Base-by-base conservation (phyloP, 108 stramenopile genomes). In the Skeletonema potamos region DNA sequence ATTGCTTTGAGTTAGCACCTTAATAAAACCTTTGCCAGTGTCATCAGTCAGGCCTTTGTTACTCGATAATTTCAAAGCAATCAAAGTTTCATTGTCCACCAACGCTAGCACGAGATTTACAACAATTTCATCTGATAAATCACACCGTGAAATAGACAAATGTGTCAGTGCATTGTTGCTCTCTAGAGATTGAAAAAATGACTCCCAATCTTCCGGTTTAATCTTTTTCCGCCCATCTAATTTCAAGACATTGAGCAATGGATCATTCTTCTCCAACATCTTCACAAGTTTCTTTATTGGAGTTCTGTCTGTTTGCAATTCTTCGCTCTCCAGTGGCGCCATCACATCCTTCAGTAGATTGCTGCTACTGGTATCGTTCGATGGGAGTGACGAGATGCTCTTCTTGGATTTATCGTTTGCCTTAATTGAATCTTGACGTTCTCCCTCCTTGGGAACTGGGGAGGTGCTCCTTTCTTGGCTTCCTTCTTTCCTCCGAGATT, bases 211-310 rank as follows among this genome's bases (percentile, higher is more conserved):
- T 5, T 32, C 26, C 8, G 54, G 27, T 10, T 54, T 62, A 26
- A 75, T 67, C 18, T 65, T 67, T 22, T 64, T 59, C 30, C 74
- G 58, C 3, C 74, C 74, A 56, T 75, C 66, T 9, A 75, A 60
- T 33, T 62, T 67, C 17, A 75, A 58, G 29, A 62, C 51, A 24
- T 44, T 29, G 15, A 75, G 58, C 12, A 57, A 60, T 0, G 74
- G 66, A 75, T 75, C 74, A 28, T 75, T 62, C 4, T 55, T 43
- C 13, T 62, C 54, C 11, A 75, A 18, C 26, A 61, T 48, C 39
- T 66, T 58, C 20, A 75, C 64, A 1, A 75, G 46, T 62, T 57
- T 46, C 26, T 75, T 61, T 1, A 75, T 67, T 15, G 74, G 74
- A 18, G 33, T 28, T 6, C 28, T 33, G 13, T 67, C 39, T 2